phyloP scores from a whole-genome alignment of 345 rosid species.

The Camelina neglecta region DNA sequence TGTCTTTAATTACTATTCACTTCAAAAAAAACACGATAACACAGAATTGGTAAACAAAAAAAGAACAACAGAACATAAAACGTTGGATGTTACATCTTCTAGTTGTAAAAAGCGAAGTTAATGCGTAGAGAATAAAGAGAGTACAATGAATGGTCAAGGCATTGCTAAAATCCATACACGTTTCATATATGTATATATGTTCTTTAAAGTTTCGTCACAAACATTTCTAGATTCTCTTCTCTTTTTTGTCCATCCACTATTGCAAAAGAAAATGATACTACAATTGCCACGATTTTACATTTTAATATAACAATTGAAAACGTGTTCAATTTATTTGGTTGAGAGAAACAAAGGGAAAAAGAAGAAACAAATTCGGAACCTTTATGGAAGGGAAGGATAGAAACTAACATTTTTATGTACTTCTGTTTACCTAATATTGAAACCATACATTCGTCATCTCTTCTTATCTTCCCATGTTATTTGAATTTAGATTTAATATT shows the following conservation, averaged over 20 bases:
- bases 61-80: neutral
- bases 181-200: slow-evolving; percentile 5
- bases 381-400: slow-evolving; percentile 41
- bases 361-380: slow-evolving; percentile 42
- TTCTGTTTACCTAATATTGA: slow-evolving; percentile 43
- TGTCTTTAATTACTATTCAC: no score
- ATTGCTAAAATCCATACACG: slow-evolving; percentile 32
- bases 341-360: slow-evolving; percentile 12
- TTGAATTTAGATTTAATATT: neutral
- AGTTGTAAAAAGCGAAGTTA: slow-evolving; percentile 5
- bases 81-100: slow-evolving; percentile 24
- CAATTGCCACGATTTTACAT: slow-evolving; percentile 37
- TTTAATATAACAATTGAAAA: slow-evolving; percentile 36
- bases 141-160: slow-evolving; percentile 30
- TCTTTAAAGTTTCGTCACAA: neutral
- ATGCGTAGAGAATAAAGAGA: slow-evolving; percentile 27
- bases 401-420: slow-evolving; percentile 40
- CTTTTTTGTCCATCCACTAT: slow-evolving; percentile 34
- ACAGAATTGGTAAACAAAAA: neutral
- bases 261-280: slow-evolving; percentile 19
- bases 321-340: slow-evolving; percentile 29
- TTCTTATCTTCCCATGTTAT: slow-evolving; percentile 28
- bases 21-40: no score
- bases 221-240: slow-evolving; percentile 25
- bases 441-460: slow-evolving; percentile 18